Percentiles rank a stretch among this genome's conserved stretches.
Evolutionary conservation across 148 eudicot genomes (phyloP).

Genomic region (Fagopyrum tataricum): DNA sequence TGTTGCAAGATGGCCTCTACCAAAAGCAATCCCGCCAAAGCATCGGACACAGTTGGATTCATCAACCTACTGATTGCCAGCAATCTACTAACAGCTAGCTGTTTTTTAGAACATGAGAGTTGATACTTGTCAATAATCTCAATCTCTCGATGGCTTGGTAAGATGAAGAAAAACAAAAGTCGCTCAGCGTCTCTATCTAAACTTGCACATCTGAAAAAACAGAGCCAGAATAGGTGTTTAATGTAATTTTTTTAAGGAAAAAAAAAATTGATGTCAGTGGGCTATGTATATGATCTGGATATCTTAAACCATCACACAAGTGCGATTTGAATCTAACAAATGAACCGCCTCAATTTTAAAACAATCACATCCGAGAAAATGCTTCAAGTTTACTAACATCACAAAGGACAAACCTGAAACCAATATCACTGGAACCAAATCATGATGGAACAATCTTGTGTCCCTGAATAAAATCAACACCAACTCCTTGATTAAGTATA

Average conservation of each 20-base stretch:
- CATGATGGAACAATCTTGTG: slow-evolving; percentile 67
- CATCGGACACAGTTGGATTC: slow-evolving; percentile 91
- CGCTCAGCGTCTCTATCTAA: slow-evolving; percentile 98
- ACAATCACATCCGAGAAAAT: background rate
- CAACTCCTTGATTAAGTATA: slow-evolving; percentile 78
- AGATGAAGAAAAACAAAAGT: slow-evolving; percentile 67
- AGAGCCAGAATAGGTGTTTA: slow-evolving; percentile 32
- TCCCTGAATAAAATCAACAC: slow-evolving; percentile 95
- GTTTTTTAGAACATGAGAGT: slow-evolving; percentile 52
- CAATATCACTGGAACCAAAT: slow-evolving; percentile 65
- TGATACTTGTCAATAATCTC: slow-evolving; percentile 34
- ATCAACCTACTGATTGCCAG: slow-evolving; percentile 78
- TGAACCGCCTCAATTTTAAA: no score
- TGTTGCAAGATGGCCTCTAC: slow-evolving; percentile 78
- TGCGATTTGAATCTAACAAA: background rate
- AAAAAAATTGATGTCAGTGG: background rate
- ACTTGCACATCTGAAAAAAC: slow-evolving; percentile 91
- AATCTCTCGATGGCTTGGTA: slow-evolving; percentile 47
- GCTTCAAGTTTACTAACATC: background rate
- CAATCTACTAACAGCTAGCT: slow-evolving; percentile 68
- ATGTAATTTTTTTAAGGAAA: background rate
- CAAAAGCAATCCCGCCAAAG: slow-evolving; percentile 77
- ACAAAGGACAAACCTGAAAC: slow-evolving; percentile 43
- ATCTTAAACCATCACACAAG: background rate
- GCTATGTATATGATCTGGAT: background rate